phyloP scores from a whole-genome alignment of 176 grass and related monocot genomes.

The Eragrostis nindensis region DNA sequence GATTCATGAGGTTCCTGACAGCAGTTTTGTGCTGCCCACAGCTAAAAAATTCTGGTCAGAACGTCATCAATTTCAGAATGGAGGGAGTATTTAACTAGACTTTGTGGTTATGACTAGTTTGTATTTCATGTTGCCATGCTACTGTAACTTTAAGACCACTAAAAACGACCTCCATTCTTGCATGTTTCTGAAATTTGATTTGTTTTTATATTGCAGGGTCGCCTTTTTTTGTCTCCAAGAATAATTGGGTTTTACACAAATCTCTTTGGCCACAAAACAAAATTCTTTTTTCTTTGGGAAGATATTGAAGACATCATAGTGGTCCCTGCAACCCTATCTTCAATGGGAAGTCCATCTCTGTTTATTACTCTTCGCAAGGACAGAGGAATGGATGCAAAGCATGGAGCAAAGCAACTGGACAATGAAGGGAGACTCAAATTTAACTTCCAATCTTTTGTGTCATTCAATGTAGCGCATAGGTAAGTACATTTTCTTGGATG shows the following conservation, averaged over 20 bases:
- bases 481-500: slow-evolving; percentile 49
- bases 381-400: slow-evolving; percentile 81
- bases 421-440: slow-evolving; percentile 80
- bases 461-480: slow-evolving; percentile 78
- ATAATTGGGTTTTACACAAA: slow-evolving; percentile 95
- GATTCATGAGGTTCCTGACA: too few relatives aligned
- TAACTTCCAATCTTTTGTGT: slow-evolving; percentile 96
- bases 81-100: too few relatives aligned
- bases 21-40: too few relatives aligned
- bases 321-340: slow-evolving; percentile 62
- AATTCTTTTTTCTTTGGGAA: slow-evolving; percentile 99
- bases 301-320: slow-evolving; percentile 94
- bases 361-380: slow-evolving; percentile 80
- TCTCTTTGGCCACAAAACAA: slow-evolving; percentile 96
- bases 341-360: slow-evolving; percentile 85
- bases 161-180: background rate
- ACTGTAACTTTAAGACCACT: slow-evolving; percentile 7
- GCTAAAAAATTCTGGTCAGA: too few relatives aligned
- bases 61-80: too few relatives aligned
- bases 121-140: slow-evolving; percentile 15
- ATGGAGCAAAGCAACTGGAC: slow-evolving; percentile 84
- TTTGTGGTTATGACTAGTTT: slow-evolving; percentile 1
- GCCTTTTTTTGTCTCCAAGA: slow-evolving; percentile 94
- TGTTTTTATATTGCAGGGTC: slow-evolving; percentile 64
- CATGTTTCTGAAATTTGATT: slow-evolving; percentile 7